A percentile compares a stretch with the other conserved stretches of the same genome.
Evolutionary conservation across 306 rosid species (phyloP).

Genomic region (Adenanthera pavonina): DNA sequence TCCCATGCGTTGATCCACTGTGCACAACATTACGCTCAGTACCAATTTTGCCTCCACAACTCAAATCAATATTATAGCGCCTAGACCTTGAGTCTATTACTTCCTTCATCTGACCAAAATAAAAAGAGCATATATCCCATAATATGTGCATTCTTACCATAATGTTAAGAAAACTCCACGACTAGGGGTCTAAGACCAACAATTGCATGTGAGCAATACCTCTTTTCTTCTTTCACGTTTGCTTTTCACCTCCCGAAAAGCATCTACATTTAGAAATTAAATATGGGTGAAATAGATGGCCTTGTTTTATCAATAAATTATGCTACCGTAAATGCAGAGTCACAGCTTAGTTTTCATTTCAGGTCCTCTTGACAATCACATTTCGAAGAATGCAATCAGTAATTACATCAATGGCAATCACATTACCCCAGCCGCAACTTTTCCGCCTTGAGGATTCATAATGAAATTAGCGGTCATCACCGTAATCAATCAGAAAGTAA

Average conservation of each 20-base stretch:
- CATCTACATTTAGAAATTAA: conserved; percentile 56
- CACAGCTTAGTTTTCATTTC: background rate
- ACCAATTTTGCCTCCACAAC: conserved; percentile 46
- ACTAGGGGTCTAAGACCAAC: background rate
- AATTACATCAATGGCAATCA: conserved; percentile 1
- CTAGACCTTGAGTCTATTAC: conserved; percentile 44
- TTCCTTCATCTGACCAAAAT: conserved; percentile 53
- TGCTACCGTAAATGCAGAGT: background rate
- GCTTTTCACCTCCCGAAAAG: conserved; percentile 80
- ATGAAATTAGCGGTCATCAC: background rate
- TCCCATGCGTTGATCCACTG: conserved; percentile 44
- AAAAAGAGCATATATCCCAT: conserved; percentile 25
- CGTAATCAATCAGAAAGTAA: background rate
- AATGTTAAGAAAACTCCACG: background rate
- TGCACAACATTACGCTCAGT: conserved; percentile 40
- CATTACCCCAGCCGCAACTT: background rate
- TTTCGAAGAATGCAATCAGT: background rate
- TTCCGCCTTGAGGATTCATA: background rate
- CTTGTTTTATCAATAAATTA: background rate
- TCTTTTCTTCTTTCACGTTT: conserved; percentile 86
- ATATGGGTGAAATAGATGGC: background rate
- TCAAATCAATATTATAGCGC: conserved; percentile 30
- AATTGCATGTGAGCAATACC: conserved; percentile 49
- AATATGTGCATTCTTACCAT: conserved; percentile 7
- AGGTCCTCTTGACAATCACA: background rate